Evolutionary conservation across 169 alveolate genomes (phyloP).

Genomic region (Cryptosporidium canis): DNA sequence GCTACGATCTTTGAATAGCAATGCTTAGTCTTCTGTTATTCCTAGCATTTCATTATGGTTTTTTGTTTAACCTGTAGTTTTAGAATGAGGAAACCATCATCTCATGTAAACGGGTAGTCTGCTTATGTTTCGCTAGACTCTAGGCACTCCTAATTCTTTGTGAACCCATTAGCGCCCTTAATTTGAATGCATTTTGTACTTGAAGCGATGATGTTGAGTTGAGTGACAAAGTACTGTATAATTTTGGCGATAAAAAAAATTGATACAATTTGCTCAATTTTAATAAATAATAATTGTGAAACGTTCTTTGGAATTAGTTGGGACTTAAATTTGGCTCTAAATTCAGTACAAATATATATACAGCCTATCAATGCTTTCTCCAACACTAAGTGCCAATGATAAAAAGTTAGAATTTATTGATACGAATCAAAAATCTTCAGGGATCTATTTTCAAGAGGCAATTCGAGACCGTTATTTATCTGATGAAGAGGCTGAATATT

Average conservation of each 20-base stretch:
- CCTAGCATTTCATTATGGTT: neutral
- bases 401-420: neutral
- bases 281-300: neutral
- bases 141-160: neutral
- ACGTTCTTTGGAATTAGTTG: neutral
- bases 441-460: conserved; percentile 60
- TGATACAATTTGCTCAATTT: conserved; percentile 17
- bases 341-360: neutral
- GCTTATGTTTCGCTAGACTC: neutral
- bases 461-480: conserved; percentile 32
- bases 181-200: neutral
- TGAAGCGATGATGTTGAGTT: neutral
- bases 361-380: neutral
- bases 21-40: neutral
- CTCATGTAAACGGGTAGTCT: neutral
- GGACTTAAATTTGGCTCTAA: neutral
- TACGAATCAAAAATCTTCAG: neutral
- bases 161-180: neutral
- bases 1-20: neutral
- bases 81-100: neutral
- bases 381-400: neutral
- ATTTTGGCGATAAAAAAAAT: neutral
- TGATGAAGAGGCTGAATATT: neutral
- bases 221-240: conserved; percentile 5
- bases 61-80: neutral